Evolutionary conservation across 164 flowering plant genomes (phyloP), one percentile per base, ranked within the genome.

Genomic region (Kalanchoe fedtschenkoi): DNA sequence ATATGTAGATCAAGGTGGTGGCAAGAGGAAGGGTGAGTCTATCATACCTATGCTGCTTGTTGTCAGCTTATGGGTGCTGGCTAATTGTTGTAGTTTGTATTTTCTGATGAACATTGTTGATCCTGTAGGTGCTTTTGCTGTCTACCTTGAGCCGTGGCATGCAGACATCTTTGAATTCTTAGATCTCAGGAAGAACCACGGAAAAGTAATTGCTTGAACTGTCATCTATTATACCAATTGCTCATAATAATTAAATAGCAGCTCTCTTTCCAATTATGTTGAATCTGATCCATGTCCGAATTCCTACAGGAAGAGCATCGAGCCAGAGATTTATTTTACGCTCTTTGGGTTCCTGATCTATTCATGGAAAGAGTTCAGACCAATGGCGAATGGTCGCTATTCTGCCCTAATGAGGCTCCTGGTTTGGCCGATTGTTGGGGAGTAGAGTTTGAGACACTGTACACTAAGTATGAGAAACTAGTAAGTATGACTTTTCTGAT

Each of bases 371-470:
- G 97, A 69, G 99, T 95, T 33, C 80, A 81, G 63, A 70, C 69
- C 34, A 70, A 84, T 79, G 96, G 79, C 9, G 58, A 75, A 14
- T 95, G 99, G 99, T 95, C 97, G 10, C 68, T 95, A 70, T 95
- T 95, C 73, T 95, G 99, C 57, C 99, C 99, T 19, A 86, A 67
- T 79, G 99, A 95, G 69, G 81, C 97, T 70, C 96, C 96, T n/a
- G 99, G 99, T 3, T 72, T 95, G 76, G 88, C 96, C 71, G 99
- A 95, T 77, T 84, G 91, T 67, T 95, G 99, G 99, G 99, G 99
- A 68, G 79, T 78, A 58, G 93, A 95, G 64, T 95, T 89, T 83
- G 95, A 84, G 65, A 70, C 68, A 10, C 74, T 89, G 16, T 95
- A 95, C 69, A 75, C 74, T n/a, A 58, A 73, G 24, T 91, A 95